A percentile compares a stretch with the other conserved stretches of the same genome.
phyloP scores from a whole-genome alignment of 371 early-diverging fungal genomes.

The Fennellomyces sp. region DNA sequence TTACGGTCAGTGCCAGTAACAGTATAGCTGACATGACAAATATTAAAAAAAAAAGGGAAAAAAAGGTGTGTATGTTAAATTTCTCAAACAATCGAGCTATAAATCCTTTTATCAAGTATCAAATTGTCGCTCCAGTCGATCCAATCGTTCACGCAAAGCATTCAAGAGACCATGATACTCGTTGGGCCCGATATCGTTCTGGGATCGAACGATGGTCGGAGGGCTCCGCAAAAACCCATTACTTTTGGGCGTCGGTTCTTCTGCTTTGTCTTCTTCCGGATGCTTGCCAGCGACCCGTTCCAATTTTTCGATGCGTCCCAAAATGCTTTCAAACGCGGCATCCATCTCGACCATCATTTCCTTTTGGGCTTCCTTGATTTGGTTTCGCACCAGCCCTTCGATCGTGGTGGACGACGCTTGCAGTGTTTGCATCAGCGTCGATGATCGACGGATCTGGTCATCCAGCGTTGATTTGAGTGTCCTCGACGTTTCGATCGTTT shows the following conservation, averaged over 20 bases:
- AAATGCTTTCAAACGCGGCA: conserved; percentile 29
- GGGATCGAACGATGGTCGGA: conserved; percentile 29
- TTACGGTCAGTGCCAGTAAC: no score
- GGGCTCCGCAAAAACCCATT: conserved; percentile 12
- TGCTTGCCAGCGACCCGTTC: conserved; percentile 17
- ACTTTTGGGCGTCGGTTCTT: background rate
- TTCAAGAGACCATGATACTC: conserved; percentile 18
- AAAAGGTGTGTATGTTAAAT: no score
- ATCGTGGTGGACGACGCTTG: conserved; percentile 74
- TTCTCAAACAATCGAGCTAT: background rate
- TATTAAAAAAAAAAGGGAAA: no score
- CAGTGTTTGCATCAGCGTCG: conserved; percentile 76
- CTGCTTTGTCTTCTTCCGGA: background rate
- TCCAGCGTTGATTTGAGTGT: conserved; percentile 66
- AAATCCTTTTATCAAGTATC: conserved; percentile 5
- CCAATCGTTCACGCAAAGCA: conserved; percentile 37
- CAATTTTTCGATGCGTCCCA: conserved; percentile 19
- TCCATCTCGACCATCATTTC: conserved; percentile 50
- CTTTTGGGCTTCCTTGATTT: conserved; percentile 76
- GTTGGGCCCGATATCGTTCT: conserved; percentile 26
- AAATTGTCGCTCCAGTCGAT: conserved; percentile 37
- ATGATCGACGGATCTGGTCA: conserved; percentile 74
- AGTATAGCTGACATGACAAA: no score
- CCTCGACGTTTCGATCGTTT: conserved; percentile 60
- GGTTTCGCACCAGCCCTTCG: conserved; percentile 73